Evolutionary conservation across 768 basidiomycete genomes (phyloP), one percentile per base, ranked within the genome.

Genomic region (Podaxis sp.): DNA sequence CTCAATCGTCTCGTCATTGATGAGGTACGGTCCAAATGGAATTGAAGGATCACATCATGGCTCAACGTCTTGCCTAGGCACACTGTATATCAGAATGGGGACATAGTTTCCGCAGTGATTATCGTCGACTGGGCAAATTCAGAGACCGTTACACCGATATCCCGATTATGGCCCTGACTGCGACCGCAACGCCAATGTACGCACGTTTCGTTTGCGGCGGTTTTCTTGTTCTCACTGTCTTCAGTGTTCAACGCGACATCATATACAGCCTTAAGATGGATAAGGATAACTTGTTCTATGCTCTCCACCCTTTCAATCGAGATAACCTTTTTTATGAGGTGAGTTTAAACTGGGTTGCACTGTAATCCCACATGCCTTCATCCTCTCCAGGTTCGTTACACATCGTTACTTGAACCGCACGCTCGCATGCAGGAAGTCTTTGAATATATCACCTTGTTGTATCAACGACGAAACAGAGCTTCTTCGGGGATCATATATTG

Each of bases 11-110:
- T 95, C 4, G 90, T 94, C 12, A 81, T 94, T 2, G 93, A 94
- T 60, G 93, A 94, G 82, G 90, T 89, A 62, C 53, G 8, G 72
- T 68, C 24, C 17, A n/a, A 58, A 57, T 25, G 12, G 8, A 17
- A 7, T 51, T 61, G 11, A 37, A 40, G 53, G n/a, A 55, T 59
- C 22, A 19, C 9, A 56, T 19, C 22, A 19, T 29, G 40, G n/a
- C 25, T 43, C 19, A 51, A 6, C 11, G 8, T 24, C 5, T 15
- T 27, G 50, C 8, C 33, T 33, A 90, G 89, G 92, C 91, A 1
- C 91, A 93, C 71, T 92, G 92, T 66, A 91, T 93, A 65, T 92
- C 91, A 19, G 91, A 93, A 79, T 93, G 91, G 92, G 91, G 90
- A 0, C 90, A 92, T 53, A 86, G 91, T 67, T 93, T 93, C 70